Conservation (phyloP, 192 early-diverging fungal genomes). For the Piromyces sp. region DNA sequence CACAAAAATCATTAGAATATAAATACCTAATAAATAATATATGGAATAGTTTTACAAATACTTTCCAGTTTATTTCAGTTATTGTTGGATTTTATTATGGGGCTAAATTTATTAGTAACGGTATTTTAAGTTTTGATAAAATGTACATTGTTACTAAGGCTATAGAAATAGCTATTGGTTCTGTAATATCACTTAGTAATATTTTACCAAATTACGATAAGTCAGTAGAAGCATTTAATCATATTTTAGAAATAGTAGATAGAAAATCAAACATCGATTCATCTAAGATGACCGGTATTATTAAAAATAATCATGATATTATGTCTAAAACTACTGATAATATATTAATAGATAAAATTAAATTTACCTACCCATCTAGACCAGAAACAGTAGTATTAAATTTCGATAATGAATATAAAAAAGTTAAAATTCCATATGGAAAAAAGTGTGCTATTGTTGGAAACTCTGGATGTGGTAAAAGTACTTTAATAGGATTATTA, state of each 20-base stretch:
- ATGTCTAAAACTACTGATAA: no score
- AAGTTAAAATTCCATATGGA: neutral
- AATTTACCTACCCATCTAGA: conserved; percentile 46
- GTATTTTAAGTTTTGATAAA: conserved; percentile 4
- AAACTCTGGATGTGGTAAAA: conserved; percentile 46
- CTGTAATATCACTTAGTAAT: no score
- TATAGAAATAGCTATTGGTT: conserved; percentile 40
- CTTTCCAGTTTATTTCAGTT: conserved; percentile 51
- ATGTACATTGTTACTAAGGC: conserved; percentile 17
- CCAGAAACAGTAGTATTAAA: conserved; percentile 20
- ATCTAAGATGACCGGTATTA: no score
- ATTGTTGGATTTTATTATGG: conserved; percentile 56
- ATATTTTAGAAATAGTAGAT: no score
- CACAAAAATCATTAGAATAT: conserved; percentile 43
- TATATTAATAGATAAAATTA: no score
- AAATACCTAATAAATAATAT: conserved; percentile 45
- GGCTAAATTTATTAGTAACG: conserved; percentile 12
- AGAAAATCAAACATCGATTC: no score
- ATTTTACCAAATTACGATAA: no score
- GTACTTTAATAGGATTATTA: conserved; percentile 23
- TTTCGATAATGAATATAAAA: no score
- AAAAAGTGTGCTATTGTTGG: conserved; percentile 25
- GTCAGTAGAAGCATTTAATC: no score
- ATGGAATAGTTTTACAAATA: conserved; percentile 55
- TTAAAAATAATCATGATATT: no score